Conservation (phyloP, 495 filamentous ascomycete genomes). For the Thermochaetoides thermophila region DNA sequence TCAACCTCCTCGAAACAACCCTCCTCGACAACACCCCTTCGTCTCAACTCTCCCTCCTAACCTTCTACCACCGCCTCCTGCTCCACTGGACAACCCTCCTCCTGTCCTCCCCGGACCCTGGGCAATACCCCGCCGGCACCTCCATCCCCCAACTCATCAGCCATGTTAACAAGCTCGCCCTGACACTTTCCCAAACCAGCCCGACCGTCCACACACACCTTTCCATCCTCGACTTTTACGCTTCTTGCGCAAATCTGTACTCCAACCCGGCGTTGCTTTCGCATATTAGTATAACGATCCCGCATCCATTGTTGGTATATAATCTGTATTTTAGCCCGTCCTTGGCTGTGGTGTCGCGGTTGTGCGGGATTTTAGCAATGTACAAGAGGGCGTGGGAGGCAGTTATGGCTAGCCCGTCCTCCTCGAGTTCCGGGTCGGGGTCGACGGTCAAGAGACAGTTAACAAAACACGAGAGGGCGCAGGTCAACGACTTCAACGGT, state of each 20-base stretch:
- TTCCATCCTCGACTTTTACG: slow-evolving; percentile 57
- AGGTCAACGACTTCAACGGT: slow-evolving; percentile 63
- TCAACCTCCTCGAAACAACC: slow-evolving; percentile 43
- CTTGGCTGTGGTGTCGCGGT: slow-evolving; percentile 48
- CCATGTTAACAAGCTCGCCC: slow-evolving; percentile 47
- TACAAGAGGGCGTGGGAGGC: slow-evolving; percentile 68
- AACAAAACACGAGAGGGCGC: slow-evolving; percentile 31
- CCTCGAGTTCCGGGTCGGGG: too few relatives aligned
- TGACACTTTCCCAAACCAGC: slow-evolving; percentile 43
- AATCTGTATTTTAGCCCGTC: slow-evolving; percentile 49
- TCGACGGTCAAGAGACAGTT: slow-evolving; percentile 9
- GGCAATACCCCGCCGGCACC: slow-evolving; percentile 14
- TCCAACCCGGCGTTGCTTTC: slow-evolving; percentile 34
- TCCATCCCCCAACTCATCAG: slow-evolving; percentile 34
- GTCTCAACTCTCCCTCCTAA: slow-evolving; percentile 42
- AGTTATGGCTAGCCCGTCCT: slow-evolving; percentile 39
- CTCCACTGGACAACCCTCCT: slow-evolving; percentile 46
- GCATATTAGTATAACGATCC: slow-evolving; percentile 48
- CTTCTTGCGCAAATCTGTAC: slow-evolving; percentile 39
- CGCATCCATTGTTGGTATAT: slow-evolving; percentile 55
- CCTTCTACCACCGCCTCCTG: slow-evolving; percentile 58
- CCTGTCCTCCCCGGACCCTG: slow-evolving; percentile 16
- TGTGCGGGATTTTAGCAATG: slow-evolving; percentile 48
- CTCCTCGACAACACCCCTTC: slow-evolving; percentile 35
- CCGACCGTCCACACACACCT: slow-evolving; percentile 25